Percentiles rank a stretch among this genome's conserved stretches.
Conservation (phyloP, 129 eudicot species). For the Chrysanthemum lavandulifolium region DNA sequence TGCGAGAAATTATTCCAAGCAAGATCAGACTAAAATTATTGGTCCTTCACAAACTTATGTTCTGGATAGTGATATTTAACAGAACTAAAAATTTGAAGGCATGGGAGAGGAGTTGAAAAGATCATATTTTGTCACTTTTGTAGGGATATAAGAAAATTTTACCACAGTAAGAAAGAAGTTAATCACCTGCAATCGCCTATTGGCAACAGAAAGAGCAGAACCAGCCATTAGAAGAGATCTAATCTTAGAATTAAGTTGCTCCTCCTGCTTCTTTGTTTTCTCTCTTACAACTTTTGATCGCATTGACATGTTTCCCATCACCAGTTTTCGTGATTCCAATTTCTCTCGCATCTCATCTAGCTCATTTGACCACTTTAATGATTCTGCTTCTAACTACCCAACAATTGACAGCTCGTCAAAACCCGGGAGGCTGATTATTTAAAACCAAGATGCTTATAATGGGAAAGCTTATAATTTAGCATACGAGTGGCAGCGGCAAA, state of each 20-base stretch:
- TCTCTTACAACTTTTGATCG: constrained; percentile 79
- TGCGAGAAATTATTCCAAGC: background rate
- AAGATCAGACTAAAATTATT: no score
- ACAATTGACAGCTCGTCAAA: no score
- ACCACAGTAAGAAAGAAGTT: background rate
- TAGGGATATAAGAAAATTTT: background rate
- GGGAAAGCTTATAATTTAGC: background rate
- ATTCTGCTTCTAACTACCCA: constrained; percentile 57
- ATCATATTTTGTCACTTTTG: no score
- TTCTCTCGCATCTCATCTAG: constrained; percentile 81
- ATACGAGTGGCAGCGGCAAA: no score
- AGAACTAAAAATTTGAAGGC: no score
- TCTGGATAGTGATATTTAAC: no score
- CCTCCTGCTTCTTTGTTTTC: constrained; percentile 77
- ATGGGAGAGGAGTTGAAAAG: no score
- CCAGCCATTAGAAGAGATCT: constrained; percentile 78
- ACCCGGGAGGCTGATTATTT: background rate
- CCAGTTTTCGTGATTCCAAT: constrained; percentile 63
- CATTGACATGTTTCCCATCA: constrained; percentile 80
- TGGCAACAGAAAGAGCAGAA: constrained; percentile 73
- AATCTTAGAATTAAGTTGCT: constrained; percentile 66
- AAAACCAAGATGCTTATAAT: constrained; percentile 11
- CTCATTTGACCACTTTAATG: constrained; percentile 57
- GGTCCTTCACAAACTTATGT: no score
- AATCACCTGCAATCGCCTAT: constrained; percentile 68